Evolutionary conservation across 2,329 filamentous ascomycete genomes (phyloP).

Genomic region (Exophiala bonariae): DNA sequence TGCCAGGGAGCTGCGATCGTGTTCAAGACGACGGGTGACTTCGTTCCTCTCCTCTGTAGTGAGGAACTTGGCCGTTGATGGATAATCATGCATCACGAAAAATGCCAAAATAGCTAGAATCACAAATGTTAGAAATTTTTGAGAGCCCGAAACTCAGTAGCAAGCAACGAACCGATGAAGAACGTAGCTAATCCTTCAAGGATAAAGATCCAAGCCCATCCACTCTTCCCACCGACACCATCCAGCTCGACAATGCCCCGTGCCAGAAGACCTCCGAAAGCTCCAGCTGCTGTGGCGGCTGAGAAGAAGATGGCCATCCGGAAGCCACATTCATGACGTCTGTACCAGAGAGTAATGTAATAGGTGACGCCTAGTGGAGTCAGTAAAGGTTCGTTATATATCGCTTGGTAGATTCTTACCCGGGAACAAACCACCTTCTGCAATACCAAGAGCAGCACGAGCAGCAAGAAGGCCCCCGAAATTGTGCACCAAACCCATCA

Average conservation of each 20-base stretch:
- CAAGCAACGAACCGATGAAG: slow-evolving; percentile 34
- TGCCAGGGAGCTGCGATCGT: slow-evolving; percentile 46
- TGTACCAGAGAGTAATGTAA: slow-evolving; percentile 22
- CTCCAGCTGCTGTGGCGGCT: slow-evolving; percentile 21
- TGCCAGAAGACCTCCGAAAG: slow-evolving; percentile 33
- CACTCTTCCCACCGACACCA: slow-evolving; percentile 40
- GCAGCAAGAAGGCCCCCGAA: slow-evolving; percentile 14
- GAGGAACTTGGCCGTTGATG: slow-evolving; percentile 49
- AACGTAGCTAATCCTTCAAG: slow-evolving; percentile 47
- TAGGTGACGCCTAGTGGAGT: slow-evolving; percentile 13
- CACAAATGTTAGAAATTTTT: background rate
- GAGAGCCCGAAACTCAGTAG: background rate
- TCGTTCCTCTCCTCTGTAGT: slow-evolving; percentile 41
- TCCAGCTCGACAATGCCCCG: slow-evolving; percentile 44
- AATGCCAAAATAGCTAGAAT: slow-evolving; percentile 39
- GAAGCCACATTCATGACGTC: slow-evolving; percentile 19
- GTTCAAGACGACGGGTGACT: slow-evolving; percentile 37
- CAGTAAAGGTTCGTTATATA: background rate
- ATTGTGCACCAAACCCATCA: slow-evolving; percentile 49
- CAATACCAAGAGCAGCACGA: slow-evolving; percentile 44
- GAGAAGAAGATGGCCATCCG: slow-evolving; percentile 24
- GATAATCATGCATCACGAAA: slow-evolving; percentile 52
- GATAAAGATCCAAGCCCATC: slow-evolving; percentile 45
- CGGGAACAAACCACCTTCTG: slow-evolving; percentile 38
- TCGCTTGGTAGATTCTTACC: slow-evolving; percentile 30